These are phyloP conservation scores for Amanita jacksonii DNA, from an alignment of 768 basidiomycete species.

Conservation along the genomic window DNA sequence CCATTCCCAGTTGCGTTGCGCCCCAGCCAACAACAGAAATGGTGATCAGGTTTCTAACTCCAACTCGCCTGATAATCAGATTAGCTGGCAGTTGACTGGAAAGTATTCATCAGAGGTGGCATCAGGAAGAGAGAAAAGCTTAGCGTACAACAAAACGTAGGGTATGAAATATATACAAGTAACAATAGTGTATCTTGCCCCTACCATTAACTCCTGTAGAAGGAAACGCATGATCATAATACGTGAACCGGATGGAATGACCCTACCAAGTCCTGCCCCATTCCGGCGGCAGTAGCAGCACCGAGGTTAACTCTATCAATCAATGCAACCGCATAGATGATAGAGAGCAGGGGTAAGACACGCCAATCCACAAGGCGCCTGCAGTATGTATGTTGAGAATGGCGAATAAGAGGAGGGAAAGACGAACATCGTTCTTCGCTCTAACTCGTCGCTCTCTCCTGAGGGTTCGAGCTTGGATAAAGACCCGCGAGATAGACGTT, in stretches of 20 bases:
- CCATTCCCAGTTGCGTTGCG: constrained; percentile 35
- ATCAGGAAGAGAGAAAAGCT: not conserved
- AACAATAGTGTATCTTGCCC: constrained; percentile 30
- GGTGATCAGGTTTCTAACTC: constrained; percentile 35
- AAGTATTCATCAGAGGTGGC: constrained; percentile 3
- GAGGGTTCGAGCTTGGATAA: constrained; percentile 11
- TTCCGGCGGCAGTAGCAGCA: constrained; percentile 33
- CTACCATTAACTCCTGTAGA: constrained; percentile 22
- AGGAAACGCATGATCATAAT: not conserved
- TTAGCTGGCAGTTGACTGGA: constrained; percentile 37
- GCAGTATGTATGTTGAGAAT: not conserved
- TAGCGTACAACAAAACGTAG: constrained; percentile 29
- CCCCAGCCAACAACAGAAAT: constrained; percentile 34
- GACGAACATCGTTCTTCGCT: constrained; percentile 28
- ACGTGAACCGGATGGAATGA: not conserved
- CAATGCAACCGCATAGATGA: constrained; percentile 32
- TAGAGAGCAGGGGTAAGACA: constrained; percentile 30
- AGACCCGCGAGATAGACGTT: constrained; percentile 11
- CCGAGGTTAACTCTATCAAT: constrained; percentile 37
- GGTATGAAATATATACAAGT: constrained; percentile 36
- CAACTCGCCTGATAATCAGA: constrained; percentile 31
- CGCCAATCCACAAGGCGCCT: constrained; percentile 34
- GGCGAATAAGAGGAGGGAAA: not conserved
- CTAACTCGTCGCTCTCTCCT: constrained; percentile 19
- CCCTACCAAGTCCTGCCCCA: constrained; percentile 29